These are phyloP conservation scores for Bertia moriformis DNA, from an alignment of 2,329 filamentous ascomycete genomes.

Conservation along the genomic window DNA sequence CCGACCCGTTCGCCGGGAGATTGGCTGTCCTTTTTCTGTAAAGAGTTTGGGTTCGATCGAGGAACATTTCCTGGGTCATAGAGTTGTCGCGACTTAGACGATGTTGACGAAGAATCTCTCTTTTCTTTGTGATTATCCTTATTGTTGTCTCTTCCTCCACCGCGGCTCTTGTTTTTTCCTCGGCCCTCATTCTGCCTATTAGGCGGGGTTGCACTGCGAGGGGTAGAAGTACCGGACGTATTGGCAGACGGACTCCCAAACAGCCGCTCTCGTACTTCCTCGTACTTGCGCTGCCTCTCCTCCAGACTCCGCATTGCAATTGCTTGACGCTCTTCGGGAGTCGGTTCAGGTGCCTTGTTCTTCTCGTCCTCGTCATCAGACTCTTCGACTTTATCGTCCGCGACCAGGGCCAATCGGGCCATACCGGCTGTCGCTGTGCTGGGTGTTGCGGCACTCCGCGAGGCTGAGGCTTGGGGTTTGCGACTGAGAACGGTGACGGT, in stretches of 20 bases:
- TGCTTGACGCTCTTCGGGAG: constrained; percentile 40
- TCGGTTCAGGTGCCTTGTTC: constrained; percentile 30
- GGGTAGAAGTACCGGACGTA: constrained; percentile 24
- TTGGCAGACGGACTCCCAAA: constrained; percentile 32
- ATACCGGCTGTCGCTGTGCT: neutral
- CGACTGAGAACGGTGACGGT: constrained; percentile 45
- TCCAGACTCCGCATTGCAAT: constrained; percentile 42
- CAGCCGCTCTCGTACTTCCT: constrained; percentile 43
- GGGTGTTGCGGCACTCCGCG: constrained; percentile 7
- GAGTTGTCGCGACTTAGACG: constrained; percentile 12
- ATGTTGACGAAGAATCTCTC: constrained; percentile 11
- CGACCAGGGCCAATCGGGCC: neutral
- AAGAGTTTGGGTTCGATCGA: neutral
- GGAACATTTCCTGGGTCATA: neutral
- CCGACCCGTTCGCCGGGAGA: neutral
- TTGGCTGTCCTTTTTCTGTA: neutral
- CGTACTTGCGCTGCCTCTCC: constrained; percentile 51
- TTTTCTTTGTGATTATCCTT: constrained; percentile 7
- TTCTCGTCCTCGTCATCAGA: constrained; percentile 35
- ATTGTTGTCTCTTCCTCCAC: constrained; percentile 7
- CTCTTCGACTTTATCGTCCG: constrained; percentile 23
- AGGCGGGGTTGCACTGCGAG: constrained; percentile 23
- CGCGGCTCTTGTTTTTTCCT: constrained; percentile 17
- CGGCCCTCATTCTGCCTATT: constrained; percentile 10
- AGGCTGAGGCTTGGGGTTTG: constrained; percentile 33